A percentile compares a stretch with the other conserved stretches of the same genome.
Evolutionary conservation across 805 yeast genomes (phyloP).

Genomic region (Komagataella ulmi): DNA sequence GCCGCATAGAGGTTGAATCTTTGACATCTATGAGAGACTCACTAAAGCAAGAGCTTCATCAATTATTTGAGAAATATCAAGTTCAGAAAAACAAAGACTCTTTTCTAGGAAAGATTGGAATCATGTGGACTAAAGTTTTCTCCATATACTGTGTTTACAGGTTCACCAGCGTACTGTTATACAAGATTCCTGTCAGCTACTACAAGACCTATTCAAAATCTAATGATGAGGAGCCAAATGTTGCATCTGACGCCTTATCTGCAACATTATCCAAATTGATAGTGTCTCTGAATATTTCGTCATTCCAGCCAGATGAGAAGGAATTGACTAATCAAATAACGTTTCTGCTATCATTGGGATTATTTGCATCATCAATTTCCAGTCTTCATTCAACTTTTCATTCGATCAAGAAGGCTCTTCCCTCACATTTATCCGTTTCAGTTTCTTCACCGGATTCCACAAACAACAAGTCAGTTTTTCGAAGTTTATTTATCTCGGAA

Average conservation of each 20-base stretch:
- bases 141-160: conserved; percentile 37
- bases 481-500: conserved; percentile 27
- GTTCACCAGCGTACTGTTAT: conserved; percentile 24
- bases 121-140: conserved; percentile 10
- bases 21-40: conserved; percentile 5
- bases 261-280: conserved; percentile 30
- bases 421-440: conserved; percentile 1
- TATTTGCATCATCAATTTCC: conserved; percentile 51
- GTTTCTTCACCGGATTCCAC: conserved; percentile 11
- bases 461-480: conserved; percentile 5
- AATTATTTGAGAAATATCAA: conserved; percentile 9
- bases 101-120: not conserved
- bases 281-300: conserved; percentile 8
- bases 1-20: not conserved
- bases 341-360: conserved; percentile 39
- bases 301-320: conserved; percentile 16
- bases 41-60: conserved; percentile 19
- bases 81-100: conserved; percentile 3
- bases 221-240: conserved; percentile 1
- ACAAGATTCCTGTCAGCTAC: conserved; percentile 23
- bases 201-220: conserved; percentile 5
- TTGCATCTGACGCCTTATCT: conserved; percentile 31
- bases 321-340: conserved; percentile 31
- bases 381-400: conserved; percentile 50
- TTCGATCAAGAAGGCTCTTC: conserved; percentile 23